These are phyloP conservation scores for Pseudogymnoascus sp. DNA, from an alignment of 2,329 filamentous ascomycete species.

Conservation along the genomic window DNA sequence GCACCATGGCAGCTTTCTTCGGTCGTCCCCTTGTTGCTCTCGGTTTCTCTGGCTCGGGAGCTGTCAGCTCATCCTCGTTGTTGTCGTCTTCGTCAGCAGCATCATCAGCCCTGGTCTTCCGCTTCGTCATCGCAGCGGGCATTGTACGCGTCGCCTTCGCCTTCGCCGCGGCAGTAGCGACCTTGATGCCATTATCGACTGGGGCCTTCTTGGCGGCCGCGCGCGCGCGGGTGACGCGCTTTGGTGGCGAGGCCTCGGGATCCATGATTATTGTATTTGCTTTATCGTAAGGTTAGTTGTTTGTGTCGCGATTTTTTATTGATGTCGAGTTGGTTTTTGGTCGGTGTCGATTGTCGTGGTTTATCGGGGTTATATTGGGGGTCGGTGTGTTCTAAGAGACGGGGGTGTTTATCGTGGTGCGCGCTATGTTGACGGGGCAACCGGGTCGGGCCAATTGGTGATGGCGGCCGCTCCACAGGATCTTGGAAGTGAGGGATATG, in stretches of 20 bases:
- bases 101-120: conserved; percentile 50
- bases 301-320: conserved; percentile 4
- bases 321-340: background rate
- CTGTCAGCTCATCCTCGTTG: conserved; percentile 25
- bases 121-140: conserved; percentile 33
- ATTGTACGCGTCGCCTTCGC: conserved; percentile 28
- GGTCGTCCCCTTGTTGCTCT: conserved; percentile 40
- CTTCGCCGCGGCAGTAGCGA: conserved; percentile 41
- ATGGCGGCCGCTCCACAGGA: background rate
- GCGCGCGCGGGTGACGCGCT: conserved; percentile 48
- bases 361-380: conserved; percentile 3
- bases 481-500: background rate
- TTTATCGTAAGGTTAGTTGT: conserved; percentile 1
- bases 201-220: conserved; percentile 34
- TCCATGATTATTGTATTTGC: conserved; percentile 37
- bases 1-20: conserved; percentile 31
- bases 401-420: background rate
- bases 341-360: conserved; percentile 4
- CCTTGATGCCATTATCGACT: conserved; percentile 32
- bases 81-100: conserved; percentile 39
- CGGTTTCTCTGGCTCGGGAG: conserved; percentile 24
- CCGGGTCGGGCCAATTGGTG: background rate
- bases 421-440: conserved; percentile 4
- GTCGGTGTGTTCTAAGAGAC: background rate
- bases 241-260: conserved; percentile 43